Conservation (phyloP, 176 grass and related monocot species). For the Bolboschoenus planiculmis region DNA sequence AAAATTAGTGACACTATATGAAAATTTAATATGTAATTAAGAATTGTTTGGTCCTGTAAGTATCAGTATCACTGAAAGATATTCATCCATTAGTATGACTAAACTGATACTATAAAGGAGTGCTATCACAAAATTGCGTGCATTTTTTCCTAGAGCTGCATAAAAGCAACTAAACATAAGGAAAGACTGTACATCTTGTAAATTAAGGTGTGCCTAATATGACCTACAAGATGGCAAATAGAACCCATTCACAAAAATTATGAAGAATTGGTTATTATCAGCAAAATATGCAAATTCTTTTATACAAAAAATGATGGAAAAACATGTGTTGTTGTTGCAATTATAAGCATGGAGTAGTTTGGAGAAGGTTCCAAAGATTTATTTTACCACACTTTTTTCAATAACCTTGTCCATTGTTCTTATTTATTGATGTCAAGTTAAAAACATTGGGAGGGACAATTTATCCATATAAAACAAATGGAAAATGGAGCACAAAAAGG, state of each 20-base stretch:
- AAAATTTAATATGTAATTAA: neutral
- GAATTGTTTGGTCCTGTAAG: neutral
- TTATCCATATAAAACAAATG: neutral
- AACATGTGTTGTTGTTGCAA: neutral
- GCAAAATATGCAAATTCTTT: neutral
- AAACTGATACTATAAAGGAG: neutral
- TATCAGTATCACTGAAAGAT: neutral
- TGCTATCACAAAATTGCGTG: neutral
- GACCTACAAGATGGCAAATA: neutral
- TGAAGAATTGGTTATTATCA: neutral
- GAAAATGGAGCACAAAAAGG: neutral
- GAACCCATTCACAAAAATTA: neutral
- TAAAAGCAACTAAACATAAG: neutral
- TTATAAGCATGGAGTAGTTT: neutral
- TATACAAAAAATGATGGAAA: neutral
- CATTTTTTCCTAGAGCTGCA: neutral
- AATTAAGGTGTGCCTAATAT: neutral
- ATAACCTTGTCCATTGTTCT: neutral
- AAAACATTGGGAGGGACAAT: neutral
- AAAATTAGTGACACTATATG: slow-evolving; percentile 3
- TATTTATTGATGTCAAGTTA: neutral
- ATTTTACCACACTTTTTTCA: neutral
- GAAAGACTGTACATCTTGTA: neutral
- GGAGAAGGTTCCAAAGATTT: neutral
- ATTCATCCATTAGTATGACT: neutral